Evolutionary conservation across 805 yeast species (phyloP), one percentile per base, ranked within the genome.

Genomic region (Saturnispora serradocipensis): DNA sequence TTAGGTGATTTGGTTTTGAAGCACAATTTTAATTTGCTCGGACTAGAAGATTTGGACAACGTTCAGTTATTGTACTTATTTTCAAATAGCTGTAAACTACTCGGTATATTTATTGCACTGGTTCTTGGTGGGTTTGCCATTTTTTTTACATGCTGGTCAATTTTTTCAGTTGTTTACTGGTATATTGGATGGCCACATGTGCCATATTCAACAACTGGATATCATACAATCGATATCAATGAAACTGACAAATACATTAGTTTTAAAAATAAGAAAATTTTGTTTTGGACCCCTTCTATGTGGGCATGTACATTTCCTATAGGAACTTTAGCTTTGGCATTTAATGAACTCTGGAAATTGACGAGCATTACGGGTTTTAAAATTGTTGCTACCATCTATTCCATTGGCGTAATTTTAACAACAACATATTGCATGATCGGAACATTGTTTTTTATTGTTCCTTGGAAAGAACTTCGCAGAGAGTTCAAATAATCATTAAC

Each of bases 301-400:
- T 86, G 96, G 96, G 81, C 89, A 16, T 77, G 86, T 72, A 86
- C 96, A 56, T 89, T 89, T 82, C 97, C 96, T 4, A 60, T 88
- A 59, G 97, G 96, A 2, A 87, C 95, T 0, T 81, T 86, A 83
- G 72, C 84, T 0, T 63, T 84, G 13, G 79, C 88, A 2, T 74
- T 79, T 53, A 65, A 71, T 9, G 76, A 79, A 58, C 61, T 88
- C 18, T 82, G 72, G 42, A 59, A 54, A 3, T 62, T 75, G 2
- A 77, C 76, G 46, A 75, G 75, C 2, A 62, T 84, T 57, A 60
- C 65, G 10, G 79, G 86, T 0, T 86, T 87, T 66, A 73, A 78
- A 56, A 81, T 83, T 9, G 56, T 86, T 25, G 77, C 84, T 13
- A 72, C 82, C 5, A 74, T 86, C 4, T 86, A 84, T 60, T 81